A percentile compares a stretch with the other conserved stretches of the same genome.
Evolutionary conservation across 345 rosid genomes (phyloP).

Genomic region (Eucalyptus marginata): DNA sequence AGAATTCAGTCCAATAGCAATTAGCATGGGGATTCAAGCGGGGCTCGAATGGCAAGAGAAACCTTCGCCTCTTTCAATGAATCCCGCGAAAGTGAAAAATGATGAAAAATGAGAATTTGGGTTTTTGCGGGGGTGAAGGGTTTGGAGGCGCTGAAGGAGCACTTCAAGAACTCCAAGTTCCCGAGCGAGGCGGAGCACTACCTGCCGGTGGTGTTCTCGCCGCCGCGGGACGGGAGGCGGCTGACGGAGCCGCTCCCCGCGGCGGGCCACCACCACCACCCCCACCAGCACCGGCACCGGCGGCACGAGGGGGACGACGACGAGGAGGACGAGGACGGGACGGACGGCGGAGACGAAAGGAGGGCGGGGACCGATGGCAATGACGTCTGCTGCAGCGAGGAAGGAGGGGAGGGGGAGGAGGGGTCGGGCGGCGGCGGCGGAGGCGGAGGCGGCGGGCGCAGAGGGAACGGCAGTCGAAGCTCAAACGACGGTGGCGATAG

Average conservation of each 20-base stretch:
- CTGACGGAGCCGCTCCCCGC: constrained; percentile 41
- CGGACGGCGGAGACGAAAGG: not conserved
- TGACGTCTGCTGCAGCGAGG: not conserved
- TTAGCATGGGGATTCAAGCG: not conserved
- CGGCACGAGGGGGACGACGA: not conserved
- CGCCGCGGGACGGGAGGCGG: constrained; percentile 68
- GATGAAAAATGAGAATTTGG: not conserved
- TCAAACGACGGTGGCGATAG: constrained; percentile 28
- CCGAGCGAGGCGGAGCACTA: constrained; percentile 58
- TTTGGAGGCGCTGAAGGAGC: constrained; percentile 67
- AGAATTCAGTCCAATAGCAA: not conserved
- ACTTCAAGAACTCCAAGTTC: constrained; percentile 73
- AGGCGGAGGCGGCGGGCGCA: not conserved
- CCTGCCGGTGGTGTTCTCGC: constrained; percentile 74
- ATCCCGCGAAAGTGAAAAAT: not conserved
- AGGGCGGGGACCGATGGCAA: not conserved
- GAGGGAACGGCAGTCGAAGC: not conserved
- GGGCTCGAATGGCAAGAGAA: not conserved
- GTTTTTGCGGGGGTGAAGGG: constrained; percentile 29
- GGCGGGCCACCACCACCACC: constrained; percentile 4
- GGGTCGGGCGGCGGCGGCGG: not conserved
- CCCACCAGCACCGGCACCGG: not conserved
- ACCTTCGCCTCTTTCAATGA: not conserved
- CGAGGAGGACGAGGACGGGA: not conserved
- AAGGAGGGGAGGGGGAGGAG: not conserved